These are phyloP conservation scores for Penicillium sp. DNA, from an alignment of 2,329 filamentous ascomycete genomes.

Conservation along the genomic window DNA sequence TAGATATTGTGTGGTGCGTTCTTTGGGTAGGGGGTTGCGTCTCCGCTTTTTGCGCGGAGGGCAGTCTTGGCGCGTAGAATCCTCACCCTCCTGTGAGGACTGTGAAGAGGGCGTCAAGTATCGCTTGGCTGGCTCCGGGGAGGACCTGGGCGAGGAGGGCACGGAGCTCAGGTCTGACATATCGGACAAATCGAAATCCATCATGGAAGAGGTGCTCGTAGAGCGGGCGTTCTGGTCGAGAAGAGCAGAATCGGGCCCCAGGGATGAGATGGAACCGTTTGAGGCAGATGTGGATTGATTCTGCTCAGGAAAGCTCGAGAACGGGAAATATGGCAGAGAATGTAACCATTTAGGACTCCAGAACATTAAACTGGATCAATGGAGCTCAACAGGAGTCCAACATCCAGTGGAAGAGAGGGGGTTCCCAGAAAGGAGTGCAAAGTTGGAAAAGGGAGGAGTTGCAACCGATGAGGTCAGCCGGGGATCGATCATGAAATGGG, in stretches of 20 bases:
- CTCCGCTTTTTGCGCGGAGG: conserved; percentile 75
- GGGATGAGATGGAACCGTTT: background rate
- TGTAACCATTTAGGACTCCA: conserved; percentile 10
- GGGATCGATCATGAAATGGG: background rate
- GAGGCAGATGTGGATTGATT: background rate
- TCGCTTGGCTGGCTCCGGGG: conserved; percentile 34
- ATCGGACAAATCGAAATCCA: conserved; percentile 35
- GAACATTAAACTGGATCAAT: background rate
- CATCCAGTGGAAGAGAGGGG: background rate
- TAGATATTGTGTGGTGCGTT: conserved; percentile 78
- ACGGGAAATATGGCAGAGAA: conserved; percentile 6
- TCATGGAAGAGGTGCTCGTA: conserved; percentile 1
- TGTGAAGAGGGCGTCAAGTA: conserved; percentile 46
- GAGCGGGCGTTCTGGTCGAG: background rate
- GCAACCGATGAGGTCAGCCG: conserved; percentile 24
- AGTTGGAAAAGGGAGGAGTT: conserved; percentile 19
- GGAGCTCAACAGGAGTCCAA: background rate
- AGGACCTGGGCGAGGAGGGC: conserved; percentile 39
- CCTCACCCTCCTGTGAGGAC: conserved; percentile 42
- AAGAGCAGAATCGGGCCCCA: conserved; percentile 7
- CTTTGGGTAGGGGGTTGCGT: conserved; percentile 59
- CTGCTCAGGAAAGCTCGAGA: conserved; percentile 8
- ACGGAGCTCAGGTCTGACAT: conserved; percentile 43
- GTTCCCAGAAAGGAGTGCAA: conserved; percentile 18
- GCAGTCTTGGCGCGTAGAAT: conserved; percentile 54